These are phyloP conservation scores for Fusarium euwallaceae DNA, from an alignment of 2,329 filamentous ascomycete genomes.

Conservation along the genomic window DNA sequence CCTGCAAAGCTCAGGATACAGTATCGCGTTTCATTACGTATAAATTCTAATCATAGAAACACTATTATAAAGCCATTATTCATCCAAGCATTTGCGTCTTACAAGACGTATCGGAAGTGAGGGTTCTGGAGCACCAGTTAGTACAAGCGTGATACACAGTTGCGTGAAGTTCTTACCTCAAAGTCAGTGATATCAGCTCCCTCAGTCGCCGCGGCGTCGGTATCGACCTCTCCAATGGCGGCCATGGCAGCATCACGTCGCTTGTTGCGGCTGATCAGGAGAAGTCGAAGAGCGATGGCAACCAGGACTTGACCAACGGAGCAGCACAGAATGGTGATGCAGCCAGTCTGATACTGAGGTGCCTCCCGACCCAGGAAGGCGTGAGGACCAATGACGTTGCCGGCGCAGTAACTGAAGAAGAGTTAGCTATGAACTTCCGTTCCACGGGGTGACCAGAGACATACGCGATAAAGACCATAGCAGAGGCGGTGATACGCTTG, in stretches of 20 bases:
- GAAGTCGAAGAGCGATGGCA: conserved; percentile 24
- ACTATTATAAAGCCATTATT: background rate
- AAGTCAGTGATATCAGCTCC: conserved; percentile 40
- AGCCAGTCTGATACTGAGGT: conserved; percentile 65
- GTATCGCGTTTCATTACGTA: background rate
- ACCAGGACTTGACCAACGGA: conserved; percentile 34
- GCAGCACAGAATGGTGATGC: conserved; percentile 51
- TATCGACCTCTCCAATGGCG: background rate
- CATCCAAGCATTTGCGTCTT: background rate
- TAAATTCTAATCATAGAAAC: background rate
- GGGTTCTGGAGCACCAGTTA: conserved; percentile 19
- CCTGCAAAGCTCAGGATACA: background rate
- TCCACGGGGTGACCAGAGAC: conserved; percentile 39
- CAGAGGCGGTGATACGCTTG: conserved; percentile 60
- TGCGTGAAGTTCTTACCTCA: conserved; percentile 11
- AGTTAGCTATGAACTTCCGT: background rate
- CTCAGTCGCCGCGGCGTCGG: conserved; percentile 8
- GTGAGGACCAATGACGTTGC: conserved; percentile 41
- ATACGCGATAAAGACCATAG: conserved; percentile 61
- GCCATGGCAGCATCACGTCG: conserved; percentile 20
- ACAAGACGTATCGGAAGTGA: conserved; percentile 36
- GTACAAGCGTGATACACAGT: rapidly evolving
- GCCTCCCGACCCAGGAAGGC: conserved; percentile 60
- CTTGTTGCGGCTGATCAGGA: conserved; percentile 30
- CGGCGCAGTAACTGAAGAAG: conserved; percentile 1